A percentile compares a stretch with the other conserved stretches of the same genome.
Evolutionary conservation across 176 grass and related monocot species (phyloP).

Genomic region (Eragrostis nindensis): DNA sequence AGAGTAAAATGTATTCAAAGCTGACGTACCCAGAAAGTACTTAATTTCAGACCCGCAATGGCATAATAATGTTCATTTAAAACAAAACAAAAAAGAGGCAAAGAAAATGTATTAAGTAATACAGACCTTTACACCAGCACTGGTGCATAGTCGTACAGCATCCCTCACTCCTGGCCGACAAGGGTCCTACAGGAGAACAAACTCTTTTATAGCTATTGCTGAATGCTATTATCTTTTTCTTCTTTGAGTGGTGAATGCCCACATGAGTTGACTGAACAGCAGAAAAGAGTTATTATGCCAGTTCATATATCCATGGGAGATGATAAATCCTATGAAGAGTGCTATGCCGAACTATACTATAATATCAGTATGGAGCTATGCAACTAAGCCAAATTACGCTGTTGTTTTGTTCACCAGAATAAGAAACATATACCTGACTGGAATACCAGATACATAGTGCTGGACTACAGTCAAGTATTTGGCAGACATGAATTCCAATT

Average conservation of each 20-base stretch:
- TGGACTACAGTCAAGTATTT: conserved; percentile 2
- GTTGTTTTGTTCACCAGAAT: background rate
- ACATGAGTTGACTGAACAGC: background rate
- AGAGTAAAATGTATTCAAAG: background rate
- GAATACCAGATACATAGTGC: conserved; percentile 6
- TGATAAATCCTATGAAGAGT: conserved; percentile 12
- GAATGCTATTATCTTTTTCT: conserved; percentile 18
- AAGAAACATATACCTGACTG: background rate
- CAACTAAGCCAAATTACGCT: background rate
- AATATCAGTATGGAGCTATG: background rate
- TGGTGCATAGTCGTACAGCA: conserved; percentile 75
- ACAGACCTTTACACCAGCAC: conserved; percentile 84
- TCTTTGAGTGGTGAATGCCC: too few relatives aligned
- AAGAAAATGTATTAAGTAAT: background rate
- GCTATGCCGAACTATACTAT: background rate
- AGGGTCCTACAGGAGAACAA: conserved; percentile 68
- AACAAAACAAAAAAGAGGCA: conserved; percentile 31
- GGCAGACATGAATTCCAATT: background rate
- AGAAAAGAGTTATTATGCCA: background rate
- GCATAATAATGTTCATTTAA: conserved; percentile 1
- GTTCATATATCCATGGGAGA: background rate
- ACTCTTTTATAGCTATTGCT: conserved; percentile 22
- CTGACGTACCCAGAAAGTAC: background rate
- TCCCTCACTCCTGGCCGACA: conserved; percentile 89
- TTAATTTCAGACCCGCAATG: background rate